Percentiles rank a stretch among this genome's conserved stretches.
Conservation (phyloP, 768 basidiomycete genomes). For the Naganishia antarctica region DNA sequence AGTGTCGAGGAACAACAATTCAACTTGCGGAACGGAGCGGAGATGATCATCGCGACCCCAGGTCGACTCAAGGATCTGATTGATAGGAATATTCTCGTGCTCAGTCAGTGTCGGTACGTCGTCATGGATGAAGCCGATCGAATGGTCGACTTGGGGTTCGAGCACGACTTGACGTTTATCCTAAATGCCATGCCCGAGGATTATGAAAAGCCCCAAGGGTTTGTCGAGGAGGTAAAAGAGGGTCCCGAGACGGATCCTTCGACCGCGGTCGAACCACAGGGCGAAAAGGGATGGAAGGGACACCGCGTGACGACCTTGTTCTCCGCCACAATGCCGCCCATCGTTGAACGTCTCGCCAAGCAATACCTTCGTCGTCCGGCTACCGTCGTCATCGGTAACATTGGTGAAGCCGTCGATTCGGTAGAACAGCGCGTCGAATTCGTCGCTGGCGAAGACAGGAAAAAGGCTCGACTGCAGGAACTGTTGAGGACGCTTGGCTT, state of each 20-base stretch:
- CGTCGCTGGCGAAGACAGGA: constrained; percentile 86
- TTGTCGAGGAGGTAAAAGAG: constrained; percentile 70
- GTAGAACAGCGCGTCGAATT: constrained; percentile 97
- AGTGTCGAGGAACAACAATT: constrained; percentile 97
- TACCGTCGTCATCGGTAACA: constrained; percentile 94
- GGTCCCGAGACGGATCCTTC: constrained; percentile 52
- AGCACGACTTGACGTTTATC: constrained; percentile 88
- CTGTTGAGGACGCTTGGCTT: constrained; percentile 82
- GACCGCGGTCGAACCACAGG: constrained; percentile 25
- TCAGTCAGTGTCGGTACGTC: constrained; percentile 94
- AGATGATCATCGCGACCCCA: constrained; percentile 97
- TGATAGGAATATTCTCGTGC: constrained; percentile 88
- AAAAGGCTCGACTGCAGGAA: constrained; percentile 84
- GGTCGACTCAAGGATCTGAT: constrained; percentile 97
- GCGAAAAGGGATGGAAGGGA: constrained; percentile 35
- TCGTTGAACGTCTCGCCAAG: constrained; percentile 62
- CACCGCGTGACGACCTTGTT: constrained; percentile 83
- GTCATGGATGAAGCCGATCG: constrained; percentile 99
- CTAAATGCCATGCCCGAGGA: constrained; percentile 84
- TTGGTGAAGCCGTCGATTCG: constrained; percentile 94
- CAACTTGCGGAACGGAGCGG: constrained; percentile 93
- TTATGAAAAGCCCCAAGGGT: constrained; percentile 81
- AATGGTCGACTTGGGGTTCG: constrained; percentile 98
- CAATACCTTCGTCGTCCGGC: constrained; percentile 92
- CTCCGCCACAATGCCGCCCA: constrained; percentile 59